phyloP scores from a whole-genome alignment of 2,329 filamentous ascomycete genomes.

The Cercospora sojina region DNA sequence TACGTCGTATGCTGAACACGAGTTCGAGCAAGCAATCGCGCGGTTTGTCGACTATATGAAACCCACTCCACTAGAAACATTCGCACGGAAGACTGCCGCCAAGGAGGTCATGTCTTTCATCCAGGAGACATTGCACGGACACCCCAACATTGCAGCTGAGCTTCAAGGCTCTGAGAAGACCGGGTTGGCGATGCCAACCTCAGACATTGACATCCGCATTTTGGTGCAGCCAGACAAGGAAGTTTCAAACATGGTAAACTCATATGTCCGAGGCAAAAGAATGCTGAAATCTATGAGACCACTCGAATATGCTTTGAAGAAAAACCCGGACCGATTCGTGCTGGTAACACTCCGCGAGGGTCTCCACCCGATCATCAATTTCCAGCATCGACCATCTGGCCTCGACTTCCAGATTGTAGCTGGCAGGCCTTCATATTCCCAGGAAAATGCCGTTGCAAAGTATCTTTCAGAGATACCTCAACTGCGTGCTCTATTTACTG shows the following conservation, averaged over 20 bases:
- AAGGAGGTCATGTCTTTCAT: constrained; percentile 37
- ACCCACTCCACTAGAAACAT: constrained; percentile 46
- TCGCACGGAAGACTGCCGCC: constrained; percentile 39
- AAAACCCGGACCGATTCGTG: neutral
- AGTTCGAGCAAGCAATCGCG: constrained; percentile 45
- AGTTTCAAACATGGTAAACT: neutral
- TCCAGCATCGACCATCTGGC: constrained; percentile 49
- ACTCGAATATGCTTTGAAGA: constrained; percentile 13
- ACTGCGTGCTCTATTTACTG: constrained; percentile 51
- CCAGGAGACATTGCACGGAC: constrained; percentile 26
- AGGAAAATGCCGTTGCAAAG: constrained; percentile 46
- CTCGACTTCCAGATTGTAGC: constrained; percentile 55
- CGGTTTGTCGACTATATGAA: constrained; percentile 48
- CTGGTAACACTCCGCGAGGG: constrained; percentile 27
- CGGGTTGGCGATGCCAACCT: constrained; percentile 53
- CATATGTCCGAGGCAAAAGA: neutral
- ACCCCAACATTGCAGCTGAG: constrained; percentile 30
- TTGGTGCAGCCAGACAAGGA: constrained; percentile 33
- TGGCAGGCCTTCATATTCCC: constrained; percentile 42
- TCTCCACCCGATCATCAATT: constrained; percentile 44
- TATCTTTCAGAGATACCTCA: constrained; percentile 53
- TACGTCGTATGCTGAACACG: neutral
- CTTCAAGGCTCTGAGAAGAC: constrained; percentile 56
- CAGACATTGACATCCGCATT: constrained; percentile 55
- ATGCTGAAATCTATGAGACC: constrained; percentile 11